These are phyloP conservation scores for Xylaria sp. DNA, from an alignment of 2,329 filamentous ascomycete species.

Conservation along the genomic window DNA sequence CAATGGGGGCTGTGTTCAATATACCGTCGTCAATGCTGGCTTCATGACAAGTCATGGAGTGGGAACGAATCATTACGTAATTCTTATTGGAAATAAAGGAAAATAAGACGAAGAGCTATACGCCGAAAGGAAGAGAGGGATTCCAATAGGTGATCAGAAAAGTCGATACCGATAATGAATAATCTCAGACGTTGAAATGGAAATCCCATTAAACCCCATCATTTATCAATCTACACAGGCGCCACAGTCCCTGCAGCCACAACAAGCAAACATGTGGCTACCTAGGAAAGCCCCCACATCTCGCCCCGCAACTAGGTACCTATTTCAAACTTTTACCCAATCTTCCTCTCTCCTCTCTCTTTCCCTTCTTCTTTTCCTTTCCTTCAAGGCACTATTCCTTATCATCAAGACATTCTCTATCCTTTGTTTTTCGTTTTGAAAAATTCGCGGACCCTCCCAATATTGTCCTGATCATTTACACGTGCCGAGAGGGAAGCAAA, in stretches of 20 bases:
- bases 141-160: background rate
- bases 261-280: constrained; percentile 2
- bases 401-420: constrained; percentile 78
- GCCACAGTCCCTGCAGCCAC: constrained; percentile 7
- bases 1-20: background rate
- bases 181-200: too few relatives aligned
- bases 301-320: background rate
- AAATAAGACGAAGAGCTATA: background rate
- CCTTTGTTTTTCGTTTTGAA: constrained; percentile 50
- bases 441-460: constrained; percentile 60
- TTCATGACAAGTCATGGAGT: too few relatives aligned
- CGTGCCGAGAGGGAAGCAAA: constrained; percentile 82
- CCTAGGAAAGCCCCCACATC: background rate
- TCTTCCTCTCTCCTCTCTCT: constrained; percentile 5
- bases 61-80: background rate
- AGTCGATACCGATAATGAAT: too few relatives aligned
- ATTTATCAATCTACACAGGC: background rate
- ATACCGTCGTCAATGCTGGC: background rate
- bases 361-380: constrained; percentile 46
- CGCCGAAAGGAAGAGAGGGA: background rate
- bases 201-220: too few relatives aligned
- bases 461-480: constrained; percentile 88
- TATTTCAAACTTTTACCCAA: background rate
- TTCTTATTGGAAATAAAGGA: background rate
- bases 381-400: constrained; percentile 82